phyloP scores from a whole-genome alignment of 2,329 filamentous ascomycete species.

The Nemania abortiva region DNA sequence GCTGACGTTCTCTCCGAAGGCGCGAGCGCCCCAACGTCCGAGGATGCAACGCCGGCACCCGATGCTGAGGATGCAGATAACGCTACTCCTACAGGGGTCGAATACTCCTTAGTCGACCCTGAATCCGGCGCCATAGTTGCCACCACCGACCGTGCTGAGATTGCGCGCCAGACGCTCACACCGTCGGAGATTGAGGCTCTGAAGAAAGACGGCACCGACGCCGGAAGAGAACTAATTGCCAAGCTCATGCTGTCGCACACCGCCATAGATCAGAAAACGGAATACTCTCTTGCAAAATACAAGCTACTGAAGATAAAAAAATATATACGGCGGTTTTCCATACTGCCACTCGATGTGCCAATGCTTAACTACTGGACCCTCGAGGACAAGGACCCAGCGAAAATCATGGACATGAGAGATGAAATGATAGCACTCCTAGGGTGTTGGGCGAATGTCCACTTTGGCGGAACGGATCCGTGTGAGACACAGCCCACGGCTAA shows the following conservation, averaged over 20 bases:
- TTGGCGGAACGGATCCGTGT: slow-evolving; percentile 60
- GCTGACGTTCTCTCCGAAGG: slow-evolving; percentile 75
- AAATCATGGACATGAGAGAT: slow-evolving; percentile 87
- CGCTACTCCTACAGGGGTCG: slow-evolving; percentile 58
- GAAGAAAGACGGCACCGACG: slow-evolving; percentile 78
- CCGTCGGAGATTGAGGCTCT: slow-evolving; percentile 81
- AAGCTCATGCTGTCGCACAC: slow-evolving; percentile 92
- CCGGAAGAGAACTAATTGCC: slow-evolving; percentile 90
- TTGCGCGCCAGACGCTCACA: slow-evolving; percentile 80
- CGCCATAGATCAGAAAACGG: slow-evolving; percentile 91
- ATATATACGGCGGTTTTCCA: slow-evolving; percentile 88
- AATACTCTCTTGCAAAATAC: slow-evolving; percentile 94
- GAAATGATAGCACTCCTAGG: slow-evolving; percentile 85
- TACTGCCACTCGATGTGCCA: slow-evolving; percentile 84
- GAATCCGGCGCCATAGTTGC: slow-evolving; percentile 63
- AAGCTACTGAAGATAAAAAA: slow-evolving; percentile 94
- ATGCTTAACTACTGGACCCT: slow-evolving; percentile 82
- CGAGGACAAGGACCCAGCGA: slow-evolving; percentile 81
- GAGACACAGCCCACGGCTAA: slow-evolving; percentile 43
- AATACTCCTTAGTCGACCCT: slow-evolving; percentile 61
- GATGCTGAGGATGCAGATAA: slow-evolving; percentile 55
- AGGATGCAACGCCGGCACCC: slow-evolving; percentile 55
- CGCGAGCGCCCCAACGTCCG: slow-evolving; percentile 49
- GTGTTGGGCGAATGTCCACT: slow-evolving; percentile 92
- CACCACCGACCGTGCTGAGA: slow-evolving; percentile 68